These are phyloP conservation scores for Ganoderma lucidum DNA, from an alignment of 1,284 basidiomycete species.

Conservation along the genomic window DNA sequence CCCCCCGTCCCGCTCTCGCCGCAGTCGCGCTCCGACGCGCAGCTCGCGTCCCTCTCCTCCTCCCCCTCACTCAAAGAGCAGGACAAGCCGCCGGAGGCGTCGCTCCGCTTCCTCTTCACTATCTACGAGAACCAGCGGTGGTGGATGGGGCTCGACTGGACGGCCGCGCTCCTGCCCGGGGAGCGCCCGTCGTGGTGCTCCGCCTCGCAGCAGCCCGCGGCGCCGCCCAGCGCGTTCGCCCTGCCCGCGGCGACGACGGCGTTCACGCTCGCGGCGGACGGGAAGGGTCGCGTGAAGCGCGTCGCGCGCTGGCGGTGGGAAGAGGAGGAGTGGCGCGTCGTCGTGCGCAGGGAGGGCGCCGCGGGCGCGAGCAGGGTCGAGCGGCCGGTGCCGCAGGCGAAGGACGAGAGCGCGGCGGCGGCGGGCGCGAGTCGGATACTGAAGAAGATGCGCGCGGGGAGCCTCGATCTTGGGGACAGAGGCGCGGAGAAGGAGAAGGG, in stretches of 20 bases:
- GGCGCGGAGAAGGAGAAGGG: conserved; percentile 34
- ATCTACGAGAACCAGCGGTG: conserved; percentile 96
- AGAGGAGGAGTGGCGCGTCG: conserved; percentile 86
- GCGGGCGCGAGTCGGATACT: conserved; percentile 50
- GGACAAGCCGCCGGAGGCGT: conserved; percentile 30
- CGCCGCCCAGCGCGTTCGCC: conserved; percentile 71
- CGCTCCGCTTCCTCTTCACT: conserved; percentile 84
- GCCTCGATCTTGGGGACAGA: conserved; percentile 37
- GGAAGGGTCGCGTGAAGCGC: conserved; percentile 65
- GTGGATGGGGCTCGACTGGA: conserved; percentile 95
- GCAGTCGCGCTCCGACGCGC: conserved; percentile 39
- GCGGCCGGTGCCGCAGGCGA: conserved; percentile 58
- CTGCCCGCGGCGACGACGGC: conserved; percentile 61
- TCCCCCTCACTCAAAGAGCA: conserved; percentile 10
- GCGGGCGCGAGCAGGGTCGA: conserved; percentile 60
- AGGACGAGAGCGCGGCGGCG: conserved; percentile 52
- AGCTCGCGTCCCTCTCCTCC: conserved; percentile 37
- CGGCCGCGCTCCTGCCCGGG: conserved; percentile 87
- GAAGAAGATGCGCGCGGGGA: conserved; percentile 56
- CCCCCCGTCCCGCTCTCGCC: conserved; percentile 43
- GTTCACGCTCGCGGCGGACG: conserved; percentile 58
- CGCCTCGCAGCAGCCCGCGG: conserved; percentile 59
- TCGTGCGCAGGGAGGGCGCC: conserved; percentile 64
- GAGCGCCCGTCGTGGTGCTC: conserved; percentile 93
- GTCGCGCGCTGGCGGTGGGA: conserved; percentile 88